Evolutionary conservation across 2,329 filamentous ascomycete species (phyloP), one percentile per base, ranked within the genome.

Genomic region (Calonectria honghensis): DNA sequence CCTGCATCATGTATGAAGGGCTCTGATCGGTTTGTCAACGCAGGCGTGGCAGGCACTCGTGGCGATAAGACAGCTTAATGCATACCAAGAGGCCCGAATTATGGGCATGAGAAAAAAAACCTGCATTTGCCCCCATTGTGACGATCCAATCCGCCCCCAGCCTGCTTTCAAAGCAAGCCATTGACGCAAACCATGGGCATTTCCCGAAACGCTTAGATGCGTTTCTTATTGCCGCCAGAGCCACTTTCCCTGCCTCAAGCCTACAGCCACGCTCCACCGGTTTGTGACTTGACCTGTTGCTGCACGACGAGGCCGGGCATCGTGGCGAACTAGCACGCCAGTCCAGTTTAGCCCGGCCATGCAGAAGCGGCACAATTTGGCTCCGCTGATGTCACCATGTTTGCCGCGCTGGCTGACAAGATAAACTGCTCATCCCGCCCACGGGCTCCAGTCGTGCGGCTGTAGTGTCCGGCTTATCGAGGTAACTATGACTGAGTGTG

Each of bases 151-250:
- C 45, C 4, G 18, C 3, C 27, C 14, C 14, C 39, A 35, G n/a
- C 18, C 6, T 35, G 41, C 29, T 35, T 32, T 11, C 20, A 35
- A 50, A 16, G 61, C 61, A 65, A 48, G 61, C 61, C 39, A 50
- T 65, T 65, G 61, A 65, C 41, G 41, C 61, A 57, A n/a, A 39
- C 14, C 16, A 39, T 29, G 35, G 29, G 35, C 32, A 54, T 35
- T 54, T 68, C 65, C 65, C 16, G 35, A 54, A 54, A 41, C 32
- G 48, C 18, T 68, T 39, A 54, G 45, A 27, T 57, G 50, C 65
- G 32, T 52, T 54, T 37, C 35, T 45, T 31, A 13, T 65, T 50
- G 39, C 61, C 61, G 39, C 41, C 61, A 50, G 41, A 35, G 27
- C 9, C n/a, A 3, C 39, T 54, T 32, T n/a, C 24, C 32, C 37